Conservation (phyloP, 345 rosid species). For the Citrus inodora region DNA sequence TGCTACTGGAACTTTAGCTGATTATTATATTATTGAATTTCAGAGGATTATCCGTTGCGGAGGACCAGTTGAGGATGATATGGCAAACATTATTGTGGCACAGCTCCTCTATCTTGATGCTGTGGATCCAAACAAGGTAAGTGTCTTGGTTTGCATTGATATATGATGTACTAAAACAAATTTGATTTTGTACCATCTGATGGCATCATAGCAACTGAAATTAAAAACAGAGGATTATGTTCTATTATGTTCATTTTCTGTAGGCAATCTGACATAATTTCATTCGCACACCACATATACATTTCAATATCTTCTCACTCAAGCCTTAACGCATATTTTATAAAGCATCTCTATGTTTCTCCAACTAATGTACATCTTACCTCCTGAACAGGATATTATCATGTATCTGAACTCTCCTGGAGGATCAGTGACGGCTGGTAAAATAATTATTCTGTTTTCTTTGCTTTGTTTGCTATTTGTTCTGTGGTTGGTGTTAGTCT, state of each 20-base stretch:
- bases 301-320: background rate
- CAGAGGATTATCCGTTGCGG: constrained; percentile 18
- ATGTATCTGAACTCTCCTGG: constrained; percentile 48
- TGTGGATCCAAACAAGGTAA: constrained; percentile 18
- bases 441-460: background rate
- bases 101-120: constrained; percentile 20
- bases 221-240: background rate
- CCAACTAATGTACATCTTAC: background rate
- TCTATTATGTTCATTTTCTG: background rate
- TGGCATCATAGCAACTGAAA: background rate
- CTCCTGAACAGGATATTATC: constrained; percentile 32
- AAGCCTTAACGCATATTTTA: background rate
- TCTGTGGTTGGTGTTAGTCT: background rate
- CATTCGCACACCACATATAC: background rate
- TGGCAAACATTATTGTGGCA: constrained; percentile 21
- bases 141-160: background rate
- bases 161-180: background rate
- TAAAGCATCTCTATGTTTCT: background rate
- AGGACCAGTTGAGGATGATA: constrained; percentile 23
- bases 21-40: background rate
- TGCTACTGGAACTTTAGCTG: background rate
- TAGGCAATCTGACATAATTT: background rate
- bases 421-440: constrained; percentile 47
- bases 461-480: background rate
- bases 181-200: background rate